Conservation (phyloP, 106 monocot species). For the Phalaenopsis aphrodite region DNA sequence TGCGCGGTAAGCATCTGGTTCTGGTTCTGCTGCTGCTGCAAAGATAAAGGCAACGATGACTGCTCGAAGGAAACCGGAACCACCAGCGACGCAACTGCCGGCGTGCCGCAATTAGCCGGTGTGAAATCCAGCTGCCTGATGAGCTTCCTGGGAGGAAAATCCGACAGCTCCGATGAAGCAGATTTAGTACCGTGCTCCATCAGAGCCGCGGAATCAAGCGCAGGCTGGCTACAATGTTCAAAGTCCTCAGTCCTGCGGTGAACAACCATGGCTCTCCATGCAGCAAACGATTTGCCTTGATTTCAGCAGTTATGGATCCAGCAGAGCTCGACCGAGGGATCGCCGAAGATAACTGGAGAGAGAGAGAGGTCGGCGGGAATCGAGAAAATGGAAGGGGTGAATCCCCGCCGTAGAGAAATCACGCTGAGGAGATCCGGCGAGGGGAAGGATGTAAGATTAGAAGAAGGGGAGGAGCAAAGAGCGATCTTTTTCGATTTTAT, state of each 20-base stretch:
- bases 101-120: conserved; percentile 19
- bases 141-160: conserved; percentile 53
- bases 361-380: not conserved
- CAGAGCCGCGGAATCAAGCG: conserved; percentile 11
- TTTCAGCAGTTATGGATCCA: not conserved
- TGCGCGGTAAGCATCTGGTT: not conserved
- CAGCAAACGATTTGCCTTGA: not conserved
- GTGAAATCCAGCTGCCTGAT: conserved; percentile 58
- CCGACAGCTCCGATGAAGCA: conserved; percentile 20
- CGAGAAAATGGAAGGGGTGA: not conserved
- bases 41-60: not conserved
- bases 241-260: not conserved
- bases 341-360: conserved; percentile 4
- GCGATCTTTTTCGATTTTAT: not conserved
- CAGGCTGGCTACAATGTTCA: not conserved
- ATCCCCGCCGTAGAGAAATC: not conserved
- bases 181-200: conserved; percentile 20
- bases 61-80: not conserved
- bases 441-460: conserved; percentile 4
- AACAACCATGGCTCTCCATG: not conserved
- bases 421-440: not conserved
- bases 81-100: not conserved
- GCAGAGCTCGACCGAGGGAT: not conserved
- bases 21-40: conserved; percentile 1
- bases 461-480: not conserved